A percentile compares a stretch with the other conserved stretches of the same genome.
Evolutionary conservation across 2,329 filamentous ascomycete genomes (phyloP).

Genomic region (Diplodia corticola): DNA sequence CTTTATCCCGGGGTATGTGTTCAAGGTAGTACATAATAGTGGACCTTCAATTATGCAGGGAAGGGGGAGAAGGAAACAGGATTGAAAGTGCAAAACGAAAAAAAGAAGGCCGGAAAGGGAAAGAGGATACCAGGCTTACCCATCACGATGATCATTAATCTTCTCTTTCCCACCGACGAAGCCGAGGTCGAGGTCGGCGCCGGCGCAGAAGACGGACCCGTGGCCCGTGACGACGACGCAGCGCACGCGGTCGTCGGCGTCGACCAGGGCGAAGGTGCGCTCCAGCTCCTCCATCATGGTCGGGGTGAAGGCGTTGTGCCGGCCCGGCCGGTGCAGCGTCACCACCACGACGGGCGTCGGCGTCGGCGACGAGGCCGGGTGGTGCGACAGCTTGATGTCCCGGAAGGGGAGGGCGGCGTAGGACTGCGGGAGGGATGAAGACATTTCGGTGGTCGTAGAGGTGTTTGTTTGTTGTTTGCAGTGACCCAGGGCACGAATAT

Average conservation of each 20-base stretch:
- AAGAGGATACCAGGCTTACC: no score
- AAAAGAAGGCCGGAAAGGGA: no score
- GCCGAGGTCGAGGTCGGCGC: constrained; percentile 57
- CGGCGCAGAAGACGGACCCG: constrained; percentile 56
- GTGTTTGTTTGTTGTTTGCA: no score
- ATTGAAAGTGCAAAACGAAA: neutral
- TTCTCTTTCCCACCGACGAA: constrained; percentile 48
- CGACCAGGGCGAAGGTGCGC: constrained; percentile 53
- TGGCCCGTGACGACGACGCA: constrained; percentile 57
- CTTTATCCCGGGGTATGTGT: neutral
- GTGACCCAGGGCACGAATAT: neutral
- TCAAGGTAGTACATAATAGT: neutral
- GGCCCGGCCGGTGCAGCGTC: constrained; percentile 63
- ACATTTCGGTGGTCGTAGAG: neutral
- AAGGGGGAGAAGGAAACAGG: no score
- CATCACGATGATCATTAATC: constrained; percentile 54
- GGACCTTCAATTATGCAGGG: no score
- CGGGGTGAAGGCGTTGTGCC: constrained; percentile 69
- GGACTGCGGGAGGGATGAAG: constrained; percentile 34
- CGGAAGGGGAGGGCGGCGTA: constrained; percentile 45
- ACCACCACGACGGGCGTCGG: constrained; percentile 64
- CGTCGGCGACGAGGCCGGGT: constrained; percentile 48
- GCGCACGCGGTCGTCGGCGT: constrained; percentile 57
- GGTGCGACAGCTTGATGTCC: constrained; percentile 45
- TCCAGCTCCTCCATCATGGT: constrained; percentile 64